Evolutionary conservation across 768 basidiomycete genomes (phyloP), one percentile per base, ranked within the genome.

Genomic region (Postia placenta): DNA sequence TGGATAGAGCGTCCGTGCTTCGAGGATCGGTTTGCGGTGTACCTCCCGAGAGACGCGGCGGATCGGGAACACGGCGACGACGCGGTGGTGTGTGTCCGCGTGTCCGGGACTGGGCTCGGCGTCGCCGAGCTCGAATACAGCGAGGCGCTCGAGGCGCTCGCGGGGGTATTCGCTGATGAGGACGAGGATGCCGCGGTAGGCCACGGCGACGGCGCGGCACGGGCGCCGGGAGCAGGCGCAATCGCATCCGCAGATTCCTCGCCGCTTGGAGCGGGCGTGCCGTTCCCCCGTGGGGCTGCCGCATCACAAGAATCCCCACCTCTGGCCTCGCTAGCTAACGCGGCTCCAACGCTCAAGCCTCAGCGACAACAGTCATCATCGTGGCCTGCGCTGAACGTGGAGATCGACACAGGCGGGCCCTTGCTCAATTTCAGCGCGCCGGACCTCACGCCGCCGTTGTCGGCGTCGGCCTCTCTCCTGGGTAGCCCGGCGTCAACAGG

Each of bases 1-100:
- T 91, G 88, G 88, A 72, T 79, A 52, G 69, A 72, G 30, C 82
- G 87, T 3, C 81, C 84, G 22, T 84, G 83, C 60, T 89, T 87
- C 62, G 87, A 91, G 64, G 85, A 90, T 48, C 73, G 86, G 26
- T 68, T 76, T 53, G 65, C 69, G 23, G 69, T 86, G 3, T 85
- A 81, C 69, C 64, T 74, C 11, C 70, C 71, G 3, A 60, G 65
- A 20, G 69, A 69, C 25, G 46, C 39, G 17, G 33, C 26, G 50
- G 50, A 44, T 9, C 11, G 14, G 11, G 37, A 27, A 28, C 47
- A 30, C 37, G 24, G 19, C 19, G 40, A 40, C 11, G 62, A 74
- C 30, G 59, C 69, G 17, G 51, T 69, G 28, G 62, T 64, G 15
- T 53, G 61, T 42, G 54, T 60, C 26, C 71, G 68, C 15, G 73